Conservation (phyloP, 2,329 filamentous ascomycete species). For the Fusarium devonianum region DNA sequence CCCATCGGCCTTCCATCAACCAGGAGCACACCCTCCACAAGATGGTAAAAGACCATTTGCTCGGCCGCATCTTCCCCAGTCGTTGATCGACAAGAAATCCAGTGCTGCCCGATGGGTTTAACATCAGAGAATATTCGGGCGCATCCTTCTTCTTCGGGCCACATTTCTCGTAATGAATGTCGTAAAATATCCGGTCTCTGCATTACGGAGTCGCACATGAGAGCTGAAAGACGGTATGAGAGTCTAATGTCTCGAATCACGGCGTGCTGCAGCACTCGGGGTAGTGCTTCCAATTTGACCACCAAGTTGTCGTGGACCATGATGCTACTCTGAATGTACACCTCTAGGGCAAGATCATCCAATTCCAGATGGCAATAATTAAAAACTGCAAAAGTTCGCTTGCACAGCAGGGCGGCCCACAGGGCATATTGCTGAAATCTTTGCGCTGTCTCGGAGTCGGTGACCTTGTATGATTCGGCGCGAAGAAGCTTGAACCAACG, state of each 20-base stretch:
- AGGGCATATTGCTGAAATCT: slow-evolving; percentile 54
- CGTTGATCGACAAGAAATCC: slow-evolving; percentile 29
- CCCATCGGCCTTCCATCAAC: slow-evolving; percentile 46
- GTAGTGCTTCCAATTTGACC: slow-evolving; percentile 31
- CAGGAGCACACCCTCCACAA: slow-evolving; percentile 40
- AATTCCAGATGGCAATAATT: not conserved
- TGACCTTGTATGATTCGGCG: slow-evolving; percentile 51
- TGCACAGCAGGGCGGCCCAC: slow-evolving; percentile 64
- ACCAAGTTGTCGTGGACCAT: slow-evolving; percentile 38
- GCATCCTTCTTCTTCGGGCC: slow-evolving; percentile 28
- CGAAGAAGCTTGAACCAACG: slow-evolving; percentile 60
- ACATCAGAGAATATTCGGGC: slow-evolving; percentile 16
- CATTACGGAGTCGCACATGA: slow-evolving; percentile 21
- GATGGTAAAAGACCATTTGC: slow-evolving; percentile 46
- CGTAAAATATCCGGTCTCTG: slow-evolving; percentile 19
- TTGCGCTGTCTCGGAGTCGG: slow-evolving; percentile 48
- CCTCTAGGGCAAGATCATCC: slow-evolving; percentile 18
- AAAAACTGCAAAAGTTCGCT: slow-evolving; percentile 44
- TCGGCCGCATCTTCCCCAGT: slow-evolving; percentile 5
- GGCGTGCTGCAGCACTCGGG: slow-evolving; percentile 23
- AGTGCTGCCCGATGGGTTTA: not conserved
- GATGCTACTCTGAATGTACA: slow-evolving; percentile 37
- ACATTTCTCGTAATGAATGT: slow-evolving; percentile 31
- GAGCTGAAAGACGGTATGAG: slow-evolving; percentile 20
- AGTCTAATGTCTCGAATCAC: slow-evolving; percentile 36